These are phyloP conservation scores for Botrytis deweyae DNA, from an alignment of 2,329 filamentous ascomycete genomes.

Conservation along the genomic window DNA sequence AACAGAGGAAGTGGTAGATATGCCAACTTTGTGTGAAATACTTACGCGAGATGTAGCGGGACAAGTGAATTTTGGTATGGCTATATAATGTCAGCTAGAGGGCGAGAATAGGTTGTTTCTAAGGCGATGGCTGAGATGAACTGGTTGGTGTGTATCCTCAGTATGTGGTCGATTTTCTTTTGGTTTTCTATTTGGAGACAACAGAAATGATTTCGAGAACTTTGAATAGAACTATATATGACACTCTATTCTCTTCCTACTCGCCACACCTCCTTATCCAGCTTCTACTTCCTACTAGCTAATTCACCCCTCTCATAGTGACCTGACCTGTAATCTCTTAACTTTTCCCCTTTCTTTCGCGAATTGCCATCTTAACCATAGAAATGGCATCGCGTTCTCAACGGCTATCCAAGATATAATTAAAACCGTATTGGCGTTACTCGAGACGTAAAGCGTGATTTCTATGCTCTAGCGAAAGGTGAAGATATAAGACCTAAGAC, in stretches of 20 bases:
- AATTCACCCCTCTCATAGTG: background rate
- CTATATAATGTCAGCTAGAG: background rate
- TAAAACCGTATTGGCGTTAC: background rate
- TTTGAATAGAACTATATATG: background rate
- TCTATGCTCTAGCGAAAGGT: background rate
- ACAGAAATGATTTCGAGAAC: background rate
- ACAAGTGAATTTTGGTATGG: background rate
- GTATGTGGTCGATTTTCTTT: background rate
- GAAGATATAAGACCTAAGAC: background rate
- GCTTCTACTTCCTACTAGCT: background rate
- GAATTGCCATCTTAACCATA: background rate
- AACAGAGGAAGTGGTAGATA: background rate
- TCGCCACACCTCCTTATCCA: fast-evolving
- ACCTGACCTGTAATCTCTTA: background rate
- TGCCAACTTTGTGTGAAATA: background rate
- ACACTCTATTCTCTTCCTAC: background rate
- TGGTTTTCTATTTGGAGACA: background rate
- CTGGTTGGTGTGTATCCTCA: background rate
- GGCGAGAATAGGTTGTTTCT: fast-evolving
- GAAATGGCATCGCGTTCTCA: background rate
- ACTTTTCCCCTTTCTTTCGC: background rate
- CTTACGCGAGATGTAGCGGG: background rate
- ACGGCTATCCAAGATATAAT: background rate
- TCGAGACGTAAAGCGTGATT: background rate
- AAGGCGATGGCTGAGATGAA: background rate